Percentiles rank a stretch among this genome's conserved stretches.
phyloP scores from a whole-genome alignment of 129 eudicot genomes.

The Flaveria sonorensis region DNA sequence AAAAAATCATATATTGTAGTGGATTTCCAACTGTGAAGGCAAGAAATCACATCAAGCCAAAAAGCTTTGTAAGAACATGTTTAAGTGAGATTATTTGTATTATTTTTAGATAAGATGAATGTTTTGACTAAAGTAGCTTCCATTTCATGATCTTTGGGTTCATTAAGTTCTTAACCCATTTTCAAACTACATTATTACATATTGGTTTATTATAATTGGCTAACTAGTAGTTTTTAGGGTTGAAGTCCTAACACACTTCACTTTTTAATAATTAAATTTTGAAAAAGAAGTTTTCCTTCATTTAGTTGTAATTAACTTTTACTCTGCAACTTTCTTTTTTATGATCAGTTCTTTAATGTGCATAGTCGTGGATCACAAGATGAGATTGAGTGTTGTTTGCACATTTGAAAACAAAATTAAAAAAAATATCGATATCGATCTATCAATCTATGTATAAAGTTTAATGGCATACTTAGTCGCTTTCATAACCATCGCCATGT shows the following conservation, averaged over 20 bases:
- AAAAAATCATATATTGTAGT: constrained; percentile 14
- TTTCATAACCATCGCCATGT: no score
- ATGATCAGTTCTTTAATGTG: no score
- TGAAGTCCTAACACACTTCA: constrained; percentile 14
- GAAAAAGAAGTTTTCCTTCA: constrained; percentile 15
- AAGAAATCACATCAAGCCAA: constrained; percentile 37
- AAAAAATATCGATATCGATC: no score
- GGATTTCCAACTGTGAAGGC: constrained; percentile 32
- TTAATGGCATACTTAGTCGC: no score
- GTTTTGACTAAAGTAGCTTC: constrained; percentile 27
- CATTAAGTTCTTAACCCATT: constrained; percentile 24
- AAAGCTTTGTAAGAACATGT: constrained; percentile 32
- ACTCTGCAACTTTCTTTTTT: no score
- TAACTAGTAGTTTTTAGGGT: background rate
- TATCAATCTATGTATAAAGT: no score
- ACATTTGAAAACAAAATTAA: no score
- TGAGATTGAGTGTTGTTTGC: no score
- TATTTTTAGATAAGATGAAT: constrained; percentile 10
- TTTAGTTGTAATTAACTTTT: background rate
- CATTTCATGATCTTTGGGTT: constrained; percentile 19
- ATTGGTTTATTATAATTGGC: constrained; percentile 20
- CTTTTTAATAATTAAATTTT: constrained; percentile 22
- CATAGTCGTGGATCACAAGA: no score
- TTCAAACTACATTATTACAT: constrained; percentile 22
- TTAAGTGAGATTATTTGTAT: constrained; percentile 5